Percentiles rank a stretch among this genome's conserved stretches.
These are phyloP conservation scores for Myxozyma neotropica DNA, from an alignment of 805 yeast genomes.

Conservation along the genomic window DNA sequence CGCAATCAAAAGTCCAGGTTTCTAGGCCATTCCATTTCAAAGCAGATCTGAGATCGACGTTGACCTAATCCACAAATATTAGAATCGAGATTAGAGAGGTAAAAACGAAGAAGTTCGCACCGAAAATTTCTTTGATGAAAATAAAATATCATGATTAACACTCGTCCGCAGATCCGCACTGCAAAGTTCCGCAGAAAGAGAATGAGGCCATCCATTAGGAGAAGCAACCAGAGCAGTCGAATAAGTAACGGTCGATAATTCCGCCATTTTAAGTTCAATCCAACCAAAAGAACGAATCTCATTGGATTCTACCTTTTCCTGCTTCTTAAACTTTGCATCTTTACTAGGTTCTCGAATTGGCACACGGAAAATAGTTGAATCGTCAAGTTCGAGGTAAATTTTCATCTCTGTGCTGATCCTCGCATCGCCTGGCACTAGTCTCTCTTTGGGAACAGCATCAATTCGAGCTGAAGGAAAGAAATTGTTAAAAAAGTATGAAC, in stretches of 20 bases:
- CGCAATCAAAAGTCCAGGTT: constrained; percentile 63
- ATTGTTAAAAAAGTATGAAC: constrained; percentile 62
- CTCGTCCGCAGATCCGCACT: constrained; percentile 73
- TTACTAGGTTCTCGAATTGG: constrained; percentile 88
- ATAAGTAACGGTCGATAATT: constrained; percentile 54
- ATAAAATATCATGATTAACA: constrained; percentile 82
- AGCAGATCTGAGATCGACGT: constrained; percentile 68
- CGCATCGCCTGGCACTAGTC: constrained; percentile 51
- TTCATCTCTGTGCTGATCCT: constrained; percentile 63
- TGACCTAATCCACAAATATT: constrained; percentile 49
- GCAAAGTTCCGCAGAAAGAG: constrained; percentile 50
- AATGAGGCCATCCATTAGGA: constrained; percentile 58
- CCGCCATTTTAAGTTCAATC: constrained; percentile 71
- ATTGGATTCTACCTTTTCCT: constrained; percentile 42
- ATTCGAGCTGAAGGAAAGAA: constrained; percentile 69
- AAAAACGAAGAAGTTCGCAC: neutral
- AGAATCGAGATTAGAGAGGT: neutral
- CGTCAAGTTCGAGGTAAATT: constrained; percentile 58
- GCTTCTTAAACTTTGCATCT: constrained; percentile 52
- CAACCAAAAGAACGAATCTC: constrained; percentile 79
- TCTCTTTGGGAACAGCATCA: constrained; percentile 53
- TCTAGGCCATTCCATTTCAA: constrained; percentile 80
- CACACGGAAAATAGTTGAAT: constrained; percentile 67
- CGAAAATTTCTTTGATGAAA: constrained; percentile 53
- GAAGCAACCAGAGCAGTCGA: constrained; percentile 58